These are phyloP conservation scores for Multifurca ochricompacta DNA, from an alignment of 768 basidiomycete species.

Conservation along the genomic window DNA sequence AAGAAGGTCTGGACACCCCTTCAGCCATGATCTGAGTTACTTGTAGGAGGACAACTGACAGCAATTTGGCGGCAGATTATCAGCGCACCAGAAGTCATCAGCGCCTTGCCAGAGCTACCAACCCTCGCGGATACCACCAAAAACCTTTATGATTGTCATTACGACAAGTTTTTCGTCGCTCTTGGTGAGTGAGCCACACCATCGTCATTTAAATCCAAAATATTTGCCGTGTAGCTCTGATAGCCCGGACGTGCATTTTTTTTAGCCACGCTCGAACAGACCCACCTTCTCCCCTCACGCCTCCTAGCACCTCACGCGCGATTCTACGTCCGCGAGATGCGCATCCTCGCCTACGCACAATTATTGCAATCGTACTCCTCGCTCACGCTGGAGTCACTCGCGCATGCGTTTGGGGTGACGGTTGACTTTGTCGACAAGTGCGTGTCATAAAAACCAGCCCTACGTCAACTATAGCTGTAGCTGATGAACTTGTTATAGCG, in stretches of 20 bases:
- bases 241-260: background rate
- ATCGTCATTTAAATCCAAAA: background rate
- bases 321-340: slow-evolving; percentile 92
- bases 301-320: slow-evolving; percentile 79
- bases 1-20: slow-evolving; percentile 69
- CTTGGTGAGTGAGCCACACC: slow-evolving; percentile 52
- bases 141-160: slow-evolving; percentile 88
- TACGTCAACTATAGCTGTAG: background rate
- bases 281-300: slow-evolving; percentile 79
- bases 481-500: slow-evolving; percentile 37
- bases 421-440: slow-evolving; percentile 82
- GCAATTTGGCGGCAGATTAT: slow-evolving; percentile 52
- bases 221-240: slow-evolving; percentile 2
- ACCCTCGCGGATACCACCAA: slow-evolving; percentile 76
- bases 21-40: background rate
- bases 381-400: slow-evolving; percentile 81
- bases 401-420: slow-evolving; percentile 82
- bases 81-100: slow-evolving; percentile 77
- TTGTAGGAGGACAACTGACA: background rate
- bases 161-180: slow-evolving; percentile 88
- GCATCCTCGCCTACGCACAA: slow-evolving; percentile 87
- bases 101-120: slow-evolving; percentile 76
- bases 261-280: slow-evolving; percentile 80
- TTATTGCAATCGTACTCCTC: slow-evolving; percentile 87
- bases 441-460: slow-evolving; percentile 27